Conservation (phyloP, 768 basidiomycete genomes). For the Melanogaster broomeanus region DNA sequence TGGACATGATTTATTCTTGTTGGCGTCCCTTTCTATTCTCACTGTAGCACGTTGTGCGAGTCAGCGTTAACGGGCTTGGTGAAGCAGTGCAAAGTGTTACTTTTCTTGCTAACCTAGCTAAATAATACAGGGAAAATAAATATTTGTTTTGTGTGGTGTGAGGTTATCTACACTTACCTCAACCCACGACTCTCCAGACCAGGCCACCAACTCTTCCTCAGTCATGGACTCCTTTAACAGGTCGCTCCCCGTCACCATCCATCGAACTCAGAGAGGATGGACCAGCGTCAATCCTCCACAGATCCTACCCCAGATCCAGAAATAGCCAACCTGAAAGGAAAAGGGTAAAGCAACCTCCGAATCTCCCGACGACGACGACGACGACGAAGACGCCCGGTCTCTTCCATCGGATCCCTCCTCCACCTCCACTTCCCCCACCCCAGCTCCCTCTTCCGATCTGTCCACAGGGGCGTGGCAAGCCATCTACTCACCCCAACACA, state of each 20-base stretch:
- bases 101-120: background rate
- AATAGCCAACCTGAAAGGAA: conserved; percentile 2
- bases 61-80: too few relatives aligned
- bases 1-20: too few relatives aligned
- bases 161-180: too few relatives aligned
- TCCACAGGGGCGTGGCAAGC: conserved; percentile 68
- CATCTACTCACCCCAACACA: conserved; percentile 74
- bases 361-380: conserved; percentile 1
- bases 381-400: background rate
- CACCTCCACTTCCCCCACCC: conserved; percentile 6
- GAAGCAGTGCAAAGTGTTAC: background rate
- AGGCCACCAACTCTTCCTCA: too few relatives aligned
- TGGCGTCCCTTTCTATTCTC: background rate
- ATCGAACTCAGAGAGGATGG: conserved; percentile 3
- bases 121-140: conserved; percentile 3
- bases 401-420: conserved; percentile 1
- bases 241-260: conserved; percentile 5
- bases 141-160: conserved; percentile 12
- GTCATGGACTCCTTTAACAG: conserved; percentile 13
- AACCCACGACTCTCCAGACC: too few relatives aligned
- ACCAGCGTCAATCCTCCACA: background rate
- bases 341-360: conserved; percentile 1
- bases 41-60: too few relatives aligned
- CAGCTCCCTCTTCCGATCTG: conserved; percentile 17
- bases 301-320: conserved; percentile 1